Percentiles rank a stretch among this genome's conserved stretches.
These are phyloP conservation scores for Apophysomyces elegans DNA, from an alignment of 371 early-diverging fungal species.

Conservation along the genomic window DNA sequence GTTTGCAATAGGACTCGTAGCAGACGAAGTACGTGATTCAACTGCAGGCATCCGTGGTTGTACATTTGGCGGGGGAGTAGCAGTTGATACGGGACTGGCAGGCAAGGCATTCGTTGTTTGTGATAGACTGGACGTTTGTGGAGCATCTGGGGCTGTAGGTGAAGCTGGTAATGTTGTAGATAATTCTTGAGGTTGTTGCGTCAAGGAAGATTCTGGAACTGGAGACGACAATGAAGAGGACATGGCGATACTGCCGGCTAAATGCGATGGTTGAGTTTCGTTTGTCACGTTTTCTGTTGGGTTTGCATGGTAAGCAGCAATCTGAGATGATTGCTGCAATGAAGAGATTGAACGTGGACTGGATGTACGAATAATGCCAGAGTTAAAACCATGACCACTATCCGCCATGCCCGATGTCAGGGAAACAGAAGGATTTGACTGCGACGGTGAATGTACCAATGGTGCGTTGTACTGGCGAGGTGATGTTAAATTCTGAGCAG, in stretches of 20 bases:
- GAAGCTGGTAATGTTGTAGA: neutral
- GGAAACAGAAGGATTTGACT: neutral
- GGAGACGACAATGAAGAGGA: neutral
- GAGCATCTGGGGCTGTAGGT: neutral
- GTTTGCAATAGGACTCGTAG: neutral
- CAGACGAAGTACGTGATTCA: conserved; percentile 6
- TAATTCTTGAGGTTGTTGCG: neutral
- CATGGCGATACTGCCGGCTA: neutral
- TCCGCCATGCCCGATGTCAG: neutral
- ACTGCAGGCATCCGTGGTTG: neutral
- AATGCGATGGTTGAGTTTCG: neutral
- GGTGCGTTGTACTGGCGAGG: neutral
- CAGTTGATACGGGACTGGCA: neutral
- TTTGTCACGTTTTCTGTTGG: neutral
- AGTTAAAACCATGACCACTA: neutral
- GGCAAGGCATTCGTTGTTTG: conserved; percentile 2
- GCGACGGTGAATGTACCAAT: neutral
- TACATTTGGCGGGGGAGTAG: conserved; percentile 1
- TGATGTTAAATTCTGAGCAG: neutral
- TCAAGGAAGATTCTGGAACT: neutral
- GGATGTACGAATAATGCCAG: neutral
- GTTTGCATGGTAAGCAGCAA: neutral
- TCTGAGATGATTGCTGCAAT: neutral
- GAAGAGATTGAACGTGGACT: neutral
- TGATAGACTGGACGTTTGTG: neutral